Conservation (phyloP, 2,329 filamentous ascomycete genomes). For the Graphiopsis chlorocephala region DNA sequence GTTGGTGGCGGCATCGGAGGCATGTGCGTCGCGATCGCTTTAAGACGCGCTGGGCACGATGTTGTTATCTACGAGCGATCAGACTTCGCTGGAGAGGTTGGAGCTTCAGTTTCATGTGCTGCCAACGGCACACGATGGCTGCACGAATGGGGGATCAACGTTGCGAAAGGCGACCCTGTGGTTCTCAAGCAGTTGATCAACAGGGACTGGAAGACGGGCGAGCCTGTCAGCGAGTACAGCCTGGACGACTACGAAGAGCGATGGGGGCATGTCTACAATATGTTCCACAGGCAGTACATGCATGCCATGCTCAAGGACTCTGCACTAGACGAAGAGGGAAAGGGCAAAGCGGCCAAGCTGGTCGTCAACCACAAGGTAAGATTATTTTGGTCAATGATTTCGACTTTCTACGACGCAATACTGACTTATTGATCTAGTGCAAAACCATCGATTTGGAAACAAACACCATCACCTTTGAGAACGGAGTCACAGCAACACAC, state of each 20-base stretch:
- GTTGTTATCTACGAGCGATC: constrained; percentile 63
- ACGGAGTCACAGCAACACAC: constrained; percentile 51
- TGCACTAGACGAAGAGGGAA: constrained; percentile 51
- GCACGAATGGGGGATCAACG: constrained; percentile 65
- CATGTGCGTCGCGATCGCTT: constrained; percentile 49
- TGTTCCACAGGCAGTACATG: constrained; percentile 70
- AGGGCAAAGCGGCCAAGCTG: constrained; percentile 54
- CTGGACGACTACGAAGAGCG: constrained; percentile 62
- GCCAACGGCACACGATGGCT: constrained; percentile 70
- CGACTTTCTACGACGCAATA: constrained; percentile 25
- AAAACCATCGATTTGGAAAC: constrained; percentile 49
- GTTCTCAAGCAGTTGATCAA: constrained; percentile 65
- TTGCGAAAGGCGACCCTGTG: constrained; percentile 63
- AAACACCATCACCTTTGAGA: constrained; percentile 51
- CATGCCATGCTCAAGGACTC: constrained; percentile 63
- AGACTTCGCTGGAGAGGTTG: constrained; percentile 66
- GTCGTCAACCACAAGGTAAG: constrained; percentile 52
- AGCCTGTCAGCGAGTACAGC: constrained; percentile 62
- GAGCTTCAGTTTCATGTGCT: constrained; percentile 65
- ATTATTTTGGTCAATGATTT: constrained; percentile 25
- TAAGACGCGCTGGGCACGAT: constrained; percentile 53
- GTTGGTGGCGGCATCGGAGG: constrained; percentile 56
- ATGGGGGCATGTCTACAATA: constrained; percentile 66
- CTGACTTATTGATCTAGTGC: constrained; percentile 37
- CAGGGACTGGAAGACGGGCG: constrained; percentile 67